Base-by-base conservation (phyloP, 148 eudicot genomes). In the Oxyria digyna region DNA sequence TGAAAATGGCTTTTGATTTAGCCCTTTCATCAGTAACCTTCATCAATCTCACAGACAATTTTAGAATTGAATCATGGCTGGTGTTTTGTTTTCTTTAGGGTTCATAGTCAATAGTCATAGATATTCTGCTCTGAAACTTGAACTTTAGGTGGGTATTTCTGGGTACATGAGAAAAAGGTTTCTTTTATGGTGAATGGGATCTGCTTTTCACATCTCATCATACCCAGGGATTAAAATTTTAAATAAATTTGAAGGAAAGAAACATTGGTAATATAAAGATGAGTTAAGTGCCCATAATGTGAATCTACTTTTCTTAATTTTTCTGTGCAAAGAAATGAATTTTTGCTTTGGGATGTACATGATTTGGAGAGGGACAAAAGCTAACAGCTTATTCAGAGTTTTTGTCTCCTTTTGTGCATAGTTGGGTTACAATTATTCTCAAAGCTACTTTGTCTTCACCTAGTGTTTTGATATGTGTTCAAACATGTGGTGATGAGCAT, bases 131-230 rank as follows among this genome's bases (percentile, higher is more conserved):
- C 74, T 79, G 82, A 78, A 84, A 76, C 80, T 81, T 79, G 50
- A 75, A 81, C 83, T 81, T 83, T 82, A 72, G 79, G 83, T 79
- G 84, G 81, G 78, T 73, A 57, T 82, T 82, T 82, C 68, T 68
- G 80, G 71, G 80, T 81, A 79, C 85, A 82, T 80, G 70, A 73
- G 52, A 45, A 73, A 77, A 83, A 85, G 78, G 72, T 77, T 71
- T 73, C 76, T 79, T 84, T 79, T 85, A 72, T 83, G 84, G 88
- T 82, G 76, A 87, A 84, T 85, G 79, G 80, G 84, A 87, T 84
- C 85, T 85, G 78, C 86, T 81, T 85, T 90, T 77, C 72, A 71
- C 81, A 75, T 81, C 78, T 59, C 83, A 81, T 81, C 83, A 85
- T 83, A 68, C 81, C 81, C 54, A 64, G 69, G 43, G 9, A 67